These are phyloP conservation scores for Dothiorella sarmentorum DNA, from an alignment of 2,329 filamentous ascomycete species.

Conservation along the genomic window DNA sequence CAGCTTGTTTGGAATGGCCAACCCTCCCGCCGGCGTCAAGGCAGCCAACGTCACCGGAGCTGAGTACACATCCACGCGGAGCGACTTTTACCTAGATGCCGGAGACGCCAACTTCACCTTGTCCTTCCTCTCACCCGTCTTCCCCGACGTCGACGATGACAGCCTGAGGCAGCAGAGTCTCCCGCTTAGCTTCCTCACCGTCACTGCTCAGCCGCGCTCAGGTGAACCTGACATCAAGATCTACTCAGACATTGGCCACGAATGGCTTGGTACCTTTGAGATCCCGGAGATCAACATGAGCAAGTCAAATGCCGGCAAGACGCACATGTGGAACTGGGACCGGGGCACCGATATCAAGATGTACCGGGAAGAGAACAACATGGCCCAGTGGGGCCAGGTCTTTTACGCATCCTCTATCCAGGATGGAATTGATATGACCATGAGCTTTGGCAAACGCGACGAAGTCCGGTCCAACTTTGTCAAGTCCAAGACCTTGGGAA, in stretches of 20 bases:
- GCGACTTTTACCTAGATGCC: constrained; percentile 39
- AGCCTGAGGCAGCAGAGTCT: constrained; percentile 44
- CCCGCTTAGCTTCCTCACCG: constrained; percentile 45
- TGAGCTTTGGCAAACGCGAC: constrained; percentile 10
- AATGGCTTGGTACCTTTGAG: constrained; percentile 38
- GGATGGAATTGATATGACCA: constrained; percentile 1
- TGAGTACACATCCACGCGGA: constrained; percentile 43
- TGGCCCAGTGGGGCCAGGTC: constrained; percentile 44
- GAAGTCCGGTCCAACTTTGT: constrained; percentile 2
- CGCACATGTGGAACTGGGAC: constrained; percentile 33
- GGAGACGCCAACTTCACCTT: constrained; percentile 35
- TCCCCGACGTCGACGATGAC: constrained; percentile 27
- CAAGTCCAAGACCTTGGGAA: constrained; percentile 24
- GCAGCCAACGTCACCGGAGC: constrained; percentile 36
- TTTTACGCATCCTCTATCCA: constrained; percentile 34
- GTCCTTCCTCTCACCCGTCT: constrained; percentile 46
- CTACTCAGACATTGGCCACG: constrained; percentile 45
- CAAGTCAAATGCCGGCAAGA: constrained; percentile 25
- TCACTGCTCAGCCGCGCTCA: constrained; percentile 27
- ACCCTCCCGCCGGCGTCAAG: constrained; percentile 24
- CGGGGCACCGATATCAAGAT: constrained; percentile 28
- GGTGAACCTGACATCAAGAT: constrained; percentile 34
- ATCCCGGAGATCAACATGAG: constrained; percentile 21
- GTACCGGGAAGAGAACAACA: constrained; percentile 38
- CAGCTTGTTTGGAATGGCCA: constrained; percentile 40